Base-by-base conservation (phyloP, 2,329 filamentous ascomycete genomes). In the Fusarium phyllophilum region DNA sequence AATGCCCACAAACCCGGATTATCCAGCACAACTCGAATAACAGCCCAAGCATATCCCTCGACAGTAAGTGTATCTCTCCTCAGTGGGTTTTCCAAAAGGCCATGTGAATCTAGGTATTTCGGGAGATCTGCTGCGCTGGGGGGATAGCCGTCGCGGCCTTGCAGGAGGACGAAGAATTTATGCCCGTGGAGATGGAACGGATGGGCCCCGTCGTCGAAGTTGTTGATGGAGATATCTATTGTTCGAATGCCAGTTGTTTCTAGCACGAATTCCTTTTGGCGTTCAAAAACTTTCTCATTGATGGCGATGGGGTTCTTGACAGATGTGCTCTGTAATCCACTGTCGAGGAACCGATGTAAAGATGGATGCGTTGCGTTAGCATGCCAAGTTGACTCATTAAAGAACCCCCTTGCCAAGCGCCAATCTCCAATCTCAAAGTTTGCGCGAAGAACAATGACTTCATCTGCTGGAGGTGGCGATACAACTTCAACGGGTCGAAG, bases 141-240 rank as follows among this genome's bases (percentile, higher is more conserved):
- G 1, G 83, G 83, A 48, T 84, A 84, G 3, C 82, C 82, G 6
- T 76, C 78, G 0, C 65, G 63, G 0, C 77, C 82, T 42, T 83
- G 81, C 1, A 75, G 44, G 2, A 84, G 74, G 44, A 88, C 82
- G 73, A 89, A 88, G 80, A 90, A 89, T 48, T 84, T 84, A 79
- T 90, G 88, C 0, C 89, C 89, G 79, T 92, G 91, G 1, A 92
- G 82, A 80, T 92, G 90, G 38, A 83, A 83, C 0, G 81, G 82
- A 29, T 84, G 82, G 1, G 78, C 78, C 10, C 82, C 77, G 48
- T 91, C 84, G 78, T 92, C 89, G 12, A 89, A 90, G 48, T 87
- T 75, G 52, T 90, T 90, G 79, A 91, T 91, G 70, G 90, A 84
- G 34, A 88, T 86, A 5, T 89, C 89, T 41, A 89, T 84, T 41